Percentiles rank a stretch among this genome's conserved stretches.
Conservation (phyloP, 495 filamentous ascomycete genomes). For the Poronia punctata region DNA sequence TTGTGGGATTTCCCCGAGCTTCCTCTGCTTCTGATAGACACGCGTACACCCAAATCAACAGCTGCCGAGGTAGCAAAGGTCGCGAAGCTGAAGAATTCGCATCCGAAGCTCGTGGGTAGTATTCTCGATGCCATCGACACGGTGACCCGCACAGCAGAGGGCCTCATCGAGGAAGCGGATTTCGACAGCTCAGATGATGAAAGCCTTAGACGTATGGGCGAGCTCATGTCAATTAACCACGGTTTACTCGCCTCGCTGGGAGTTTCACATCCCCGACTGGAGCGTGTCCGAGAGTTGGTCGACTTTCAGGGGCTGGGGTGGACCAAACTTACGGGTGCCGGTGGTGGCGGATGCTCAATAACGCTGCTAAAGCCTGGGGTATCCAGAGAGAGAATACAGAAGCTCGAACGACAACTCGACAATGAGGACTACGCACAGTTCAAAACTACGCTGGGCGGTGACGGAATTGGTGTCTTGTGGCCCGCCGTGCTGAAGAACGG, state of each 20-base stretch:
- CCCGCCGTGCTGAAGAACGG: slow-evolving; percentile 77
- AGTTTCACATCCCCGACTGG: slow-evolving; percentile 87
- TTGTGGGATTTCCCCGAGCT: slow-evolving; percentile 83
- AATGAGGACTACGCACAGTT: slow-evolving; percentile 76
- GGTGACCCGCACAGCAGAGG: slow-evolving; percentile 65
- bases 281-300: slow-evolving; percentile 85
- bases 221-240: slow-evolving; percentile 87
- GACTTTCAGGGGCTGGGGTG: slow-evolving; percentile 86
- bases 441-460: slow-evolving; percentile 79
- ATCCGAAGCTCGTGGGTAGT: slow-evolving; percentile 64
- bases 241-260: slow-evolving; percentile 81
- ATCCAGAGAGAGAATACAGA: slow-evolving; percentile 40
- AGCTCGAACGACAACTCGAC: slow-evolving; percentile 60
- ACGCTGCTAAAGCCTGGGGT: slow-evolving; percentile 67
- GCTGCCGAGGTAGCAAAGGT: slow-evolving; percentile 82
- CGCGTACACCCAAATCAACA: slow-evolving; percentile 74
- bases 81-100: slow-evolving; percentile 55
- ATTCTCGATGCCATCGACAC: slow-evolving; percentile 79
- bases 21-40: slow-evolving; percentile 84
- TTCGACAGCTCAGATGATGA: slow-evolving; percentile 54
- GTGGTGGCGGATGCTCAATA: slow-evolving; percentile 91
- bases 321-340: slow-evolving; percentile 95
- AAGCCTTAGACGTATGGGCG: slow-evolving; percentile 63
- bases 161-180: slow-evolving; percentile 57
- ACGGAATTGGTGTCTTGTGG: slow-evolving; percentile 88